These are phyloP conservation scores for Butyriboletus loyo DNA, from an alignment of 768 basidiomycete genomes.

Conservation along the genomic window DNA sequence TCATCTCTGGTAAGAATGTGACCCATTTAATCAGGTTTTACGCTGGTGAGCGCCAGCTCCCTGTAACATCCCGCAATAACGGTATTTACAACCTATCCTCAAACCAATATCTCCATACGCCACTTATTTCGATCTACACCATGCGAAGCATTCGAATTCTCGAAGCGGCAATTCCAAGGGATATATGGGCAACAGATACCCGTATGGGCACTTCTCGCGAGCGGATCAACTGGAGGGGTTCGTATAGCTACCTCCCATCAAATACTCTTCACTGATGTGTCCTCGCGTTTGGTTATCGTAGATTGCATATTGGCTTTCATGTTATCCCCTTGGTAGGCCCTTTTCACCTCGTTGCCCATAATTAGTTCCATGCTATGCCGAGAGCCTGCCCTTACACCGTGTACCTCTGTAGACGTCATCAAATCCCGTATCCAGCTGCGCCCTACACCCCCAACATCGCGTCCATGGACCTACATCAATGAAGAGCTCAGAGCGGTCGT, in stretches of 20 bases:
- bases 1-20: background rate
- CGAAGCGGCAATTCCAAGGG: constrained; percentile 71
- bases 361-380: background rate
- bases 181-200: constrained; percentile 68
- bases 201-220: constrained; percentile 80
- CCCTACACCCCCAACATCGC: constrained; percentile 65
- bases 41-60: constrained; percentile 39
- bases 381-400: background rate
- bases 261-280: background rate
- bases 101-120: background rate
- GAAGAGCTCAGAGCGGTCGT: constrained; percentile 66
- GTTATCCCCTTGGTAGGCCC: constrained; percentile 75
- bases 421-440: constrained; percentile 90
- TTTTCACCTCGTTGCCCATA: background rate
- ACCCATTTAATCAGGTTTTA: constrained; percentile 52
- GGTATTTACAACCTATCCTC: background rate
- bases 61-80: background rate
- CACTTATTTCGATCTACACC: background rate
- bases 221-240: constrained; percentile 82
- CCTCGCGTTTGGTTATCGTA: background rate
- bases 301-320: constrained; percentile 75
- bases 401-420: constrained; percentile 63
- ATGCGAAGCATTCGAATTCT: constrained; percentile 75
- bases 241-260: constrained; percentile 23
- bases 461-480: constrained; percentile 73